Base-by-base conservation (phyloP, 2,329 filamentous ascomycete species). In the Coleophoma eucalyptorum region DNA sequence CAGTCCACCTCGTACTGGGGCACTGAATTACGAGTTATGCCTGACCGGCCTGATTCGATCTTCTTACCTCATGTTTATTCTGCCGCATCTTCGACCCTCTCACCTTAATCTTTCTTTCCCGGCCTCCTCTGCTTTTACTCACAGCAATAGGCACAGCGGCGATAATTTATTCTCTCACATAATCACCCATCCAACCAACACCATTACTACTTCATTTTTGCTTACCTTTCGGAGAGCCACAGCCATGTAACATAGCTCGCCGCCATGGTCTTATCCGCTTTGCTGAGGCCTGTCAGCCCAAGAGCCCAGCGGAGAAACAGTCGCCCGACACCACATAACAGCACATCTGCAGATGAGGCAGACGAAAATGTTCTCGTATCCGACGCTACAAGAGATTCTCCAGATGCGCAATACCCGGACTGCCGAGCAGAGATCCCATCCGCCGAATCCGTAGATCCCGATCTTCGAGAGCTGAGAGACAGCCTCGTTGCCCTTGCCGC, bases 381-480 rank as follows among this genome's bases (percentile, higher is more conserved):
- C 8, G 45, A 43, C 37, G 26, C 56, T 38, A 18, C 35, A 8
- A 38, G 48, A 31, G 49, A 57, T 18, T 3, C 50, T 41, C 37
- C 45, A 18, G 56, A 54, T 18, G 19, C 49, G 35, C 54, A 74
- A 43, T 82, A 77, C 63, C 81, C 86, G 58, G 69, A 72, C 60
- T 78, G 83, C 53, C 78, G 80, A 55, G 65, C 75, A 32, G 77
- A 86, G 59, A 72, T 86, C 21, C 66, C 65, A 18, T 71, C 72
- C 42, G 56, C 74, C 7, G 70, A 59, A 48, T 49, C 72, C 57
- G 80, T 85, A 53, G 72, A 78, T 34, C 78, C 80, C 37, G 80
- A 90, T 60, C 75, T 91, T 20, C 75, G 80, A 57, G 81, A 86
- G 52, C 76, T 93, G 45, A 93, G 93, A 70, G 74, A 75, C 46